Evolutionary conservation across 2,329 filamentous ascomycete species (phyloP), one percentile per base, ranked within the genome.

Genomic region (Pyricularia pennisetigena): DNA sequence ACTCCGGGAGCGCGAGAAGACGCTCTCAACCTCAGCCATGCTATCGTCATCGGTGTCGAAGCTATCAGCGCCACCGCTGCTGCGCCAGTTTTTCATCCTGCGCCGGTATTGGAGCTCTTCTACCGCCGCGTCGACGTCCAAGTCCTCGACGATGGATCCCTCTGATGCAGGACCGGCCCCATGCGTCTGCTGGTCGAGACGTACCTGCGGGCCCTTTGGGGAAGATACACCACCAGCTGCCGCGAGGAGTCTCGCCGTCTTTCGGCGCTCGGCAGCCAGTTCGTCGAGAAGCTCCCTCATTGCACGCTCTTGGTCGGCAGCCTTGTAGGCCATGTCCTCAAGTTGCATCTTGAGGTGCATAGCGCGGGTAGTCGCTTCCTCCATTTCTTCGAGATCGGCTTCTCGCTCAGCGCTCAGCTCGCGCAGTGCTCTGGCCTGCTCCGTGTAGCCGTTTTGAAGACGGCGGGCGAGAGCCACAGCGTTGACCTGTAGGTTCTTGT

Each of bases 1-100:
- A 72, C 85, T 88, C 28, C 86, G 80, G 54, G 84, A 84, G 59
- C 86, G 79, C 16, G 86, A 88, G 72, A 90, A 90, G 57, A 90
- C 80, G 73, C 85, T 88, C 71, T 82, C 82, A 70, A 75, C 79
- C 71, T 80, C 79, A 30, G 75, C 77, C 24, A 67, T 30, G 29
- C 66, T 67, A 41, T 82, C 83, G 24, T 86, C 85, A 32, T 82
- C 77, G 67, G 83, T 86, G 68, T 85, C 83, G 68, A 80, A 80
- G 71, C 80, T 82, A 28, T 80, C 79, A 68, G 74, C 76, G 70
- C 82, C 80, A 67, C 83, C 70, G 30, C 65, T 66, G 67, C 64
- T 65, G 79, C 66, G 68, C 83, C 70, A 64, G 35, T 66, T 68
- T 30, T 65, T 76, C 78, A 82, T 79, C 69, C 77, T 75, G 71